phyloP scores from a whole-genome alignment of 2,329 filamentous ascomycete genomes.

The Chaetomium strumarium region DNA sequence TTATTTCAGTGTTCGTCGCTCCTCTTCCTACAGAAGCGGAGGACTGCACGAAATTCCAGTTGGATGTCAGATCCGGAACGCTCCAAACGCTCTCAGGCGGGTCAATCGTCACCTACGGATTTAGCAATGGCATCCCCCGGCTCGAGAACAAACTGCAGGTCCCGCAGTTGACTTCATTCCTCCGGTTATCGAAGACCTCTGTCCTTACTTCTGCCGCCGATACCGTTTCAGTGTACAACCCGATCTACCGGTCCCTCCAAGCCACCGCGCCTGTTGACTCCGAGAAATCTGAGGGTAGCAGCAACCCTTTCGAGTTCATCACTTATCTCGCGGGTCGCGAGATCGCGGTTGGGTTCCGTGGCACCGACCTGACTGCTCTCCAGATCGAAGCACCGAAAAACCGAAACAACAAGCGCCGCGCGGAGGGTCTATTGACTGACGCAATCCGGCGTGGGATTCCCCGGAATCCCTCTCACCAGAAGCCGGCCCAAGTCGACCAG shows the following conservation, averaged over 20 bases:
- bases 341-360: constrained; percentile 58
- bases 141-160: constrained; percentile 49
- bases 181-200: constrained; percentile 61
- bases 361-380: constrained; percentile 59
- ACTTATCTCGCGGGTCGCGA: constrained; percentile 62
- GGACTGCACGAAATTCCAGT: constrained; percentile 18
- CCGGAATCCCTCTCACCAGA: constrained; percentile 34
- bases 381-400: constrained; percentile 59
- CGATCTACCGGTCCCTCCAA: constrained; percentile 59
- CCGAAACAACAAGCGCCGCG: constrained; percentile 49
- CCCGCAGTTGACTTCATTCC: constrained; percentile 53
- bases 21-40: constrained; percentile 17
- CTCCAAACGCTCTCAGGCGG: constrained; percentile 54
- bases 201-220: constrained; percentile 55
- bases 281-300: constrained; percentile 36
- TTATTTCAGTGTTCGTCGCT: constrained; percentile 25
- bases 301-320: constrained; percentile 40
- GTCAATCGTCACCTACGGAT: constrained; percentile 55
- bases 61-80: constrained; percentile 59
- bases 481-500: constrained; percentile 27
- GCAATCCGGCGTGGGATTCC: constrained; percentile 62
- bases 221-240: constrained; percentile 60
- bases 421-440: constrained; percentile 62
- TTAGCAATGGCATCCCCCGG: constrained; percentile 53
- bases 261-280: constrained; percentile 42